Evolutionary conservation across 495 filamentous ascomycete genomes (phyloP), one percentile per base, ranked within the genome.

Genomic region (Hypoxylon subgilvum): DNA sequence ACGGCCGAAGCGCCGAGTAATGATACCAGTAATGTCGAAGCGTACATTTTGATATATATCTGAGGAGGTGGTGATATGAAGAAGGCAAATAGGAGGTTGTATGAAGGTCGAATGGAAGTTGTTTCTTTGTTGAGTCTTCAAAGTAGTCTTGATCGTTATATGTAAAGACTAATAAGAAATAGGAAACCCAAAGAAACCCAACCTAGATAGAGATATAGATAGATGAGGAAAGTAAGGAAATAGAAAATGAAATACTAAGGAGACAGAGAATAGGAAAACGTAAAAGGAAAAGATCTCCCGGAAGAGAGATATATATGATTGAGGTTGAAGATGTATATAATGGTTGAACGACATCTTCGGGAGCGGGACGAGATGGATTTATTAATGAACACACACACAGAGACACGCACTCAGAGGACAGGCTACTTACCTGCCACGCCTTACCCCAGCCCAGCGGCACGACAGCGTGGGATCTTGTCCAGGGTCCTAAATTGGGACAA

Each of bases 1-100:
- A 70, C 77, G 46, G 62, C 56, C 22, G 72, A 68, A 60, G 74
- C 75, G 68, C 71, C 70, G 50, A 83, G 73, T 44, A 76, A 70
- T 27, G 79, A 74, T 16, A 72, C 61, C 17, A 82, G 53, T 52
- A 80, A 54, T 46, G 76, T 67, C 45, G 74, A 74, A 55, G 67
- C 69, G 49, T 72, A 71, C 80, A 84, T 82, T 30, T 65, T 75
- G 44, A 46, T 52, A 40, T 10, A 35, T 51, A 25, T 18, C 14
- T 66, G 57, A 34, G 44, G 54, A 40, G 13, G 40, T 42, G 36
- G 23, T 27, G 32, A 46, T 36, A 56, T 38, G 47, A 51, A 14
- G 53, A 66, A 53, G 46, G 54, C 10, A n/a, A 42, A 18, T 25
- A 53, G 25, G 19, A 54, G 32, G 16, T 44, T 21, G 30, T 34